Evolutionary conservation across 164 flowering plant species (phyloP).

Genomic region (Saururus chinensis): DNA sequence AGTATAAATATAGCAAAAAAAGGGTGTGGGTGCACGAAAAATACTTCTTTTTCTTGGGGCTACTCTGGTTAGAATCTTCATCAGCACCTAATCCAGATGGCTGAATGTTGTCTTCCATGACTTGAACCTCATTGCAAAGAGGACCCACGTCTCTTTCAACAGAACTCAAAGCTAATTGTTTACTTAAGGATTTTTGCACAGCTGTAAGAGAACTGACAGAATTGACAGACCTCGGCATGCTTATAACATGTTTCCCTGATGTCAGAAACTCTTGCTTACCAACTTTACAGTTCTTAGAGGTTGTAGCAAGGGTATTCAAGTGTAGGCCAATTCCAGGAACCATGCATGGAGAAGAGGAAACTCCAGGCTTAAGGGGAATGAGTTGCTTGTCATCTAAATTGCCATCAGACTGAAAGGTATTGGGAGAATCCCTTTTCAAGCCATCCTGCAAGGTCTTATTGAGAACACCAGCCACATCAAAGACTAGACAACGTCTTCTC

Average conservation of each 20-base stretch:
- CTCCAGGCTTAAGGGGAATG: slow-evolving; percentile 26
- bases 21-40: too few species aligned
- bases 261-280: slow-evolving; percentile 33
- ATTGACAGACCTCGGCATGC: slow-evolving; percentile 25
- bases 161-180: slow-evolving; percentile 19
- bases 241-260: slow-evolving; percentile 29
- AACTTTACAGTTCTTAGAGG: slow-evolving; percentile 35
- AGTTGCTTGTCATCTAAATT: slow-evolving; percentile 30
- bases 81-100: slow-evolving; percentile 20
- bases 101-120: slow-evolving; percentile 35
- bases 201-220: slow-evolving; percentile 22
- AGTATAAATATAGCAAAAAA: background rate
- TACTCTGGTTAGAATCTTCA: slow-evolving; percentile 54
- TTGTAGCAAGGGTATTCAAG: slow-evolving; percentile 66
- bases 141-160: slow-evolving; percentile 26
- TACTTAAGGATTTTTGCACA: slow-evolving; percentile 24
- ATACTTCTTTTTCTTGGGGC: slow-evolving; percentile 85
- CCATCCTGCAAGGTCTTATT: slow-evolving; percentile 36
- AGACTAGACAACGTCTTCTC: slow-evolving; percentile 81
- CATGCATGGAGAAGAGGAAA: slow-evolving; percentile 37
- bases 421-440: slow-evolving; percentile 25
- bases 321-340: slow-evolving; percentile 91
- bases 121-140: slow-evolving; percentile 23
- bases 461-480: slow-evolving; percentile 50
- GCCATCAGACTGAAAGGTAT: slow-evolving; percentile 26